These are phyloP conservation scores for Panaeolus cyanescens DNA, from an alignment of 768 basidiomycete species.

Conservation along the genomic window DNA sequence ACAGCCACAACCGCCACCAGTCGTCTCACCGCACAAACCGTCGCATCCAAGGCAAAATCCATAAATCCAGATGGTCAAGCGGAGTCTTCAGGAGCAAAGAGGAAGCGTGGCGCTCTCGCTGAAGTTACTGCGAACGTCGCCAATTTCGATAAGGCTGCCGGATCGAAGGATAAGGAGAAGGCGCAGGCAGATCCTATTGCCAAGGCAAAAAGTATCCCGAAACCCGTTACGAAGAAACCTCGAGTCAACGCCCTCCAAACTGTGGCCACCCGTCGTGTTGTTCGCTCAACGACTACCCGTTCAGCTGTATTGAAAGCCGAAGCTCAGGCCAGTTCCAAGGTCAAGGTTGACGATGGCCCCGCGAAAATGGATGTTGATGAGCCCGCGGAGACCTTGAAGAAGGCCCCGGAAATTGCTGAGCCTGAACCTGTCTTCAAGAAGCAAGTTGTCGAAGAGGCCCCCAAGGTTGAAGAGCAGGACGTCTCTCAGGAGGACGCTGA, in stretches of 20 bases:
- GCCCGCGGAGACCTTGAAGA: slow-evolving; percentile 1
- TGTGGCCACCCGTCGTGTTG: slow-evolving; percentile 10
- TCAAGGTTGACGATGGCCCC: slow-evolving; percentile 12
- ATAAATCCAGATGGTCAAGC: slow-evolving; percentile 13
- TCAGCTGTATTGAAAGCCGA: slow-evolving; percentile 6
- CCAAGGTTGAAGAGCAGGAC: slow-evolving; percentile 35
- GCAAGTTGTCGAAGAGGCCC: slow-evolving; percentile 52
- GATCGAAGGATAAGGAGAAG: slow-evolving; percentile 50
- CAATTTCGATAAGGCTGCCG: slow-evolving; percentile 26
- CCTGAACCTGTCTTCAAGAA: slow-evolving; percentile 62
- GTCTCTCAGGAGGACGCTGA: slow-evolving; percentile 40
- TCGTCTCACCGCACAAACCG: slow-evolving; percentile 36
- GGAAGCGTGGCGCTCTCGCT: slow-evolving; percentile 75
- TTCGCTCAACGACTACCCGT: slow-evolving; percentile 16
- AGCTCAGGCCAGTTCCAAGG: slow-evolving; percentile 1
- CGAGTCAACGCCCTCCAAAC: slow-evolving; percentile 8
- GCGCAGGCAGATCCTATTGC: slow-evolving; percentile 26
- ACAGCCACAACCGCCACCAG: slow-evolving; percentile 37
- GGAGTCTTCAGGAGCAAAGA: slow-evolving; percentile 56
- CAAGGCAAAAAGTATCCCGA: slow-evolving; percentile 18
- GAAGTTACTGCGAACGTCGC: slow-evolving; percentile 58
- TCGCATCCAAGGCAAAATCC: slow-evolving; percentile 42
- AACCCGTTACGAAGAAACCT: slow-evolving; percentile 12
- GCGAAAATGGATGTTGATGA: slow-evolving; percentile 23
- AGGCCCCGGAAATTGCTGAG: slow-evolving; percentile 30